Base-by-base conservation (phyloP, 1,139 yeast genomes). In the Waltiozyma sp. region DNA sequence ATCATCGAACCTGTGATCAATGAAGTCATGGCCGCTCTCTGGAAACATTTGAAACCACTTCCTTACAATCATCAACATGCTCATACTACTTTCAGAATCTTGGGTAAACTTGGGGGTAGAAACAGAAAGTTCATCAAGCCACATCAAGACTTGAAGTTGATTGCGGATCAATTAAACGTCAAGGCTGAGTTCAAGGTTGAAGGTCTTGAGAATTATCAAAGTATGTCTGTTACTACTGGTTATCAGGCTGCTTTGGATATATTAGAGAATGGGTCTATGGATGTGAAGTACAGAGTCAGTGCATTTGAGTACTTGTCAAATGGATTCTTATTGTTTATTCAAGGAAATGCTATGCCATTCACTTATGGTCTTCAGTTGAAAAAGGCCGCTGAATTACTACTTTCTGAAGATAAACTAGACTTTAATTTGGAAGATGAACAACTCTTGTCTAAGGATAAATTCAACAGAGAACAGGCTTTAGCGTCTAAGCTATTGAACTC, bases 31-130 rank as follows among this genome's bases (percentile, higher is more conserved):
- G 79, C 82, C 28, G 95, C 96, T 0, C 67, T 93, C 39, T 93
- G 96, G 93, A 82, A 78, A 50, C 94, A 91, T 53, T 65, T 93
- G 50, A 81, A 81, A 50, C 98, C 98, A 1, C 74, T 88, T 37
- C 98, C 98, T 1, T 88, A 88, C 59, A 85, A 80, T 50, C 74
- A 73, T 43, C 96, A 88, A 50, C 96, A 89, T 54, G 83, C 96
- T 19, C 99, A 93, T 57, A 87, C 96, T 0, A 91, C 97, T 0
- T 79, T 91, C 45, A 73, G 98, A 48, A 87, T 93, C 39, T 67
- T 93, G 45, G 98, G 99, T 41, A 93, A 93, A 58, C 68, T 93
- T 37, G 99, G 99, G 35, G 99, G 99, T 2, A 74, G 98, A 59
- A 91, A 91, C 55, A 80, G 96, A 53, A 78, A 83, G 43, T 87